These are phyloP conservation scores for Apiotrichum sp. DNA, from an alignment of 1,284 basidiomycete genomes.

Conservation along the genomic window DNA sequence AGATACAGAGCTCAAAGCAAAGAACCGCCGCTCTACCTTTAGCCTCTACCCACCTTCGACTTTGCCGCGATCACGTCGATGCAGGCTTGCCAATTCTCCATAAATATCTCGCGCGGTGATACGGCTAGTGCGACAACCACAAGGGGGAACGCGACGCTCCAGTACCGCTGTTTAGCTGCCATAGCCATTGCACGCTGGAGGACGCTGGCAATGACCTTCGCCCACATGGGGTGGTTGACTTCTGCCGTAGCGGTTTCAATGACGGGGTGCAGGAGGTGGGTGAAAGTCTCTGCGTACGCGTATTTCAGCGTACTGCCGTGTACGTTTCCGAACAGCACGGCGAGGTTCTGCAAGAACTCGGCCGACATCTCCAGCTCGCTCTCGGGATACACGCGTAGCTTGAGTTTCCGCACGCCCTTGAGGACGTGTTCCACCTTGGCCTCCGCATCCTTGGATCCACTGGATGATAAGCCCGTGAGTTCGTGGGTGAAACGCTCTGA, in stretches of 20 bases:
- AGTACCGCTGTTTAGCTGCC: conserved; percentile 84
- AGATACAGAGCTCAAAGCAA: no score
- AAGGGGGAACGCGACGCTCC: conserved; percentile 80
- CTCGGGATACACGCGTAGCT: conserved; percentile 85
- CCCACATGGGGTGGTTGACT: conserved; percentile 92
- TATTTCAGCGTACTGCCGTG: conserved; percentile 80
- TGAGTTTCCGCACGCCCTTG: conserved; percentile 67
- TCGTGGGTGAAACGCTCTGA: conserved; percentile 79
- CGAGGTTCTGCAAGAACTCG: conserved; percentile 78
- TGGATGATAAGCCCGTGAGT: conserved; percentile 64
- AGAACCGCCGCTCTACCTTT: not conserved
- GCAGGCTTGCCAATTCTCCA: conserved; percentile 70
- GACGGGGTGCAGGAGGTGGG: conserved; percentile 76
- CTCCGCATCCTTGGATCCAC: conserved; percentile 69
- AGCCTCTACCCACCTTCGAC: conserved; percentile 60
- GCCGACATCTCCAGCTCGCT: conserved; percentile 90
- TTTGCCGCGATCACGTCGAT: conserved; percentile 67
- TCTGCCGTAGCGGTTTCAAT: conserved; percentile 93
- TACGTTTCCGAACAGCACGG: conserved; percentile 73
- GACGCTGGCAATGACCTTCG: conserved; percentile 79
- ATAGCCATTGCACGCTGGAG: conserved; percentile 79
- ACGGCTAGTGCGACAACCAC: conserved; percentile 78
- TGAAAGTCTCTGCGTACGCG: conserved; percentile 77
- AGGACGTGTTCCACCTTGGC: conserved; percentile 75
- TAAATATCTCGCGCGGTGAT: conserved; percentile 76